phyloP scores from a whole-genome alignment of 129 eudicot species.

The Centella asiatica region DNA sequence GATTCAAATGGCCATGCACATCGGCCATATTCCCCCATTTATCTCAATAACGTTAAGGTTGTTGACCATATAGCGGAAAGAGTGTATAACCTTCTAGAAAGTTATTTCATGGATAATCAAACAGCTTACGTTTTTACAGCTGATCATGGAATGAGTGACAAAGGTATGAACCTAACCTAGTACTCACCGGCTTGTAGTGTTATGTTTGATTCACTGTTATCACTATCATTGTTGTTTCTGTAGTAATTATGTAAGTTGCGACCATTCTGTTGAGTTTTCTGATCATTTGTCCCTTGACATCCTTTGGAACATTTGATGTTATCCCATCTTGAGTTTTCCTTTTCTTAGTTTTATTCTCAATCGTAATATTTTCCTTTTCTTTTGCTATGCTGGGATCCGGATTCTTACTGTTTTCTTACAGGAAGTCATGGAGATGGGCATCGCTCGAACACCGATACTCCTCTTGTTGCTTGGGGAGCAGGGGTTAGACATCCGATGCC shows the following conservation, averaged over 20 bases:
- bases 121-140: conserved; percentile 95
- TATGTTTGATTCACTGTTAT: background rate
- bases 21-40: conserved; percentile 86
- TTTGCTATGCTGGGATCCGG: conserved; percentile 4
- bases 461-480: conserved; percentile 99
- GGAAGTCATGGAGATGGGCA: conserved; percentile 99
- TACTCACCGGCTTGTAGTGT: background rate
- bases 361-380: background rate
- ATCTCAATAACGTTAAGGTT: conserved; percentile 94
- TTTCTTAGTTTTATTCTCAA: too few relatives aligned
- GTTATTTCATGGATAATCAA: conserved; percentile 70
- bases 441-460: conserved; percentile 85
- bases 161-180: conserved; percentile 42
- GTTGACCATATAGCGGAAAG: conserved; percentile 91
- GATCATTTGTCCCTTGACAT: too few relatives aligned
- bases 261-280: too few relatives aligned
- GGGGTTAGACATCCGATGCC: conserved; percentile 71
- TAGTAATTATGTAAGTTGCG: too few relatives aligned
- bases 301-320: background rate
- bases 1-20: conserved; percentile 99
- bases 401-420: conserved; percentile 17
- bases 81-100: conserved; percentile 75
- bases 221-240: too few relatives aligned
- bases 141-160: conserved; percentile 99
- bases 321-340: background rate